Conservation (phyloP, 371 early-diverging fungal genomes). For the Mucor piriformis region DNA sequence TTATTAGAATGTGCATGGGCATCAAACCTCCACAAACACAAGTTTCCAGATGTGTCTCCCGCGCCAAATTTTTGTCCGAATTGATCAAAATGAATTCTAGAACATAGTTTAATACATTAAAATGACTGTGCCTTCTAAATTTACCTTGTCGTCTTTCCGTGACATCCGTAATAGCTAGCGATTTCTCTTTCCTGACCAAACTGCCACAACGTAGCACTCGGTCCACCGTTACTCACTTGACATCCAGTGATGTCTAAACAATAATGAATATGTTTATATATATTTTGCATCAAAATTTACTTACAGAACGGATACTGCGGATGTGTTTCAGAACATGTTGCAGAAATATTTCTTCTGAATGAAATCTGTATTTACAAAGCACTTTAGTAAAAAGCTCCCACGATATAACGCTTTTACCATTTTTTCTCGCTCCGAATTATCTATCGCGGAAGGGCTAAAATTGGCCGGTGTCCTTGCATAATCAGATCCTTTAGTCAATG, state of each 20-base stretch:
- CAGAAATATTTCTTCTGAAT: conserved; percentile 36
- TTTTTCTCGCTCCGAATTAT: conserved; percentile 33
- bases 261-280: background rate
- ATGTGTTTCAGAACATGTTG: conserved; percentile 60
- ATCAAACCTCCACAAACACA: conserved; percentile 78
- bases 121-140: too few species aligned
- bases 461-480: conserved; percentile 15
- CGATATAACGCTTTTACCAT: too few species aligned
- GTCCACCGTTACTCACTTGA: conserved; percentile 44
- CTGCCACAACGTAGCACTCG: conserved; percentile 63
- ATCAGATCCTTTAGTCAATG: conserved; percentile 35
- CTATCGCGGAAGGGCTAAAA: conserved; percentile 32
- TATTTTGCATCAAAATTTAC: background rate
- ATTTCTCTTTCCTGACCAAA: conserved; percentile 64
- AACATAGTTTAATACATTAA: background rate
- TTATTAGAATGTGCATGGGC: conserved; percentile 63
- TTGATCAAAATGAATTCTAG: conserved; percentile 66
- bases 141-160: conserved; percentile 54
- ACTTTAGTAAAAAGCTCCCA: background rate
- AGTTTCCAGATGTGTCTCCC: conserved; percentile 66
- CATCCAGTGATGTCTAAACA: conserved; percentile 58
- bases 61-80: conserved; percentile 82
- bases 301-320: conserved; percentile 63
- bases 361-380: conserved; percentile 30
- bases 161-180: conserved; percentile 59